phyloP scores from a whole-genome alignment of 306 rosid species.

The Quercus ilex region DNA sequence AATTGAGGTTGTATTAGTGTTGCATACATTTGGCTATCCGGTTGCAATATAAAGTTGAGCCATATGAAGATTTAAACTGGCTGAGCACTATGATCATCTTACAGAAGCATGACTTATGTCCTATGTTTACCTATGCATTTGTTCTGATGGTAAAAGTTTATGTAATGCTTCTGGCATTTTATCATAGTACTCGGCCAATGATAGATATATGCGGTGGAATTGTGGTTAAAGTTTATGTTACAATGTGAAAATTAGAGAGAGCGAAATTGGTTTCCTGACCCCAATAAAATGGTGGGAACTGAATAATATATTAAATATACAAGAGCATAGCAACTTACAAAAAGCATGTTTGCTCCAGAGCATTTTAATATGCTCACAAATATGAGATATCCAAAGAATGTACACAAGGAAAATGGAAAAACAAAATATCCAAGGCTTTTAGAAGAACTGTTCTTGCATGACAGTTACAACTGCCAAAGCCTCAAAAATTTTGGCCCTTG shows the following conservation, averaged over 20 bases:
- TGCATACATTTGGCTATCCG: too few species aligned
- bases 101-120: too few species aligned
- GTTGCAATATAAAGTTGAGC: too few species aligned
- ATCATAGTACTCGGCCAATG: too few species aligned
- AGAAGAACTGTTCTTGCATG: neutral
- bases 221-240: neutral
- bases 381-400: conserved; percentile 2
- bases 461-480: neutral
- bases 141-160: too few species aligned
- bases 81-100: too few species aligned
- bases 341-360: neutral
- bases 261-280: neutral
- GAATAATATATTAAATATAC: neutral
- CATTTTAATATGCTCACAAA: neutral
- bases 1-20: too few species aligned
- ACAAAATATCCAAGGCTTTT: conserved; percentile 11
- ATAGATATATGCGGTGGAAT: too few species aligned
- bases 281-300: neutral
- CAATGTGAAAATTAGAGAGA: neutral
- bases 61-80: too few species aligned
- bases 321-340: neutral
- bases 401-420: conserved; percentile 19
- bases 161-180: too few species aligned
- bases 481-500: neutral
- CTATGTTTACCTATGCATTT: too few species aligned